phyloP scores from a whole-genome alignment of 1,284 basidiomycete genomes.

The Malassezia japonica region DNA sequence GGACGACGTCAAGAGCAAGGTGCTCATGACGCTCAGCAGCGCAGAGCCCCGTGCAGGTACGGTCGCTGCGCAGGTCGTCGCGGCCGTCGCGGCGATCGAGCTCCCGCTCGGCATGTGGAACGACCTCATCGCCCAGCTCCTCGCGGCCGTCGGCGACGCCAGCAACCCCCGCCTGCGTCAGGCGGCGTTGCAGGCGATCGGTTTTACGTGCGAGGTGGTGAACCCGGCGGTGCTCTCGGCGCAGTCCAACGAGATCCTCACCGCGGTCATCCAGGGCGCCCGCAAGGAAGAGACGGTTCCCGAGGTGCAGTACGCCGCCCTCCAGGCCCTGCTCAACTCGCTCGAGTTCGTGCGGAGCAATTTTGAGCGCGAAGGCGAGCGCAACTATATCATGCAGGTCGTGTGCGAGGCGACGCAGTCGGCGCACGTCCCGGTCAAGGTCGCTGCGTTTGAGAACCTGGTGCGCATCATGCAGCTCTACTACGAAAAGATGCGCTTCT shows the following conservation, averaged over 20 bases:
- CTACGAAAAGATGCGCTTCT: constrained; percentile 98
- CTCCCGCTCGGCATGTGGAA: constrained; percentile 78
- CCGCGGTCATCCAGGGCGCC: constrained; percentile 95
- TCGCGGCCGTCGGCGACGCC: constrained; percentile 74
- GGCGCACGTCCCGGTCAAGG: constrained; percentile 59
- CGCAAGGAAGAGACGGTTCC: constrained; percentile 78
- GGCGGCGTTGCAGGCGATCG: constrained; percentile 85
- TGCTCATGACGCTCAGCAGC: constrained; percentile 72
- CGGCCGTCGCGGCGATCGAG: constrained; percentile 87
- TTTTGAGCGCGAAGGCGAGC: constrained; percentile 76
- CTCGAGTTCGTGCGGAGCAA: constrained; percentile 96
- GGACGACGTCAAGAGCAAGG: constrained; percentile 76
- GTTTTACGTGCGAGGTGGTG: constrained; percentile 91
- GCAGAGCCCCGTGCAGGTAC: constrained; percentile 64
- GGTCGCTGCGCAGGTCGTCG: constrained; percentile 83
- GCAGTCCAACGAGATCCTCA: constrained; percentile 93
- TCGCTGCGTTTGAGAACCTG: constrained; percentile 68
- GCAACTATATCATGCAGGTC: constrained; percentile 99
- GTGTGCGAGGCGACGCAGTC: constrained; percentile 96
- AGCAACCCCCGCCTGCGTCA: constrained; percentile 71
- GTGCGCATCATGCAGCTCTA: constrained; percentile 96
- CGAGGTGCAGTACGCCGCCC: constrained; percentile 89
- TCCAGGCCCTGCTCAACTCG: constrained; percentile 87
- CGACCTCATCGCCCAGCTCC: constrained; percentile 75
- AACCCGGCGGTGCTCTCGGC: constrained; percentile 64